Evolutionary conservation across 768 basidiomycete species (phyloP).

Genomic region (Rhodocollybia butyracea): DNA sequence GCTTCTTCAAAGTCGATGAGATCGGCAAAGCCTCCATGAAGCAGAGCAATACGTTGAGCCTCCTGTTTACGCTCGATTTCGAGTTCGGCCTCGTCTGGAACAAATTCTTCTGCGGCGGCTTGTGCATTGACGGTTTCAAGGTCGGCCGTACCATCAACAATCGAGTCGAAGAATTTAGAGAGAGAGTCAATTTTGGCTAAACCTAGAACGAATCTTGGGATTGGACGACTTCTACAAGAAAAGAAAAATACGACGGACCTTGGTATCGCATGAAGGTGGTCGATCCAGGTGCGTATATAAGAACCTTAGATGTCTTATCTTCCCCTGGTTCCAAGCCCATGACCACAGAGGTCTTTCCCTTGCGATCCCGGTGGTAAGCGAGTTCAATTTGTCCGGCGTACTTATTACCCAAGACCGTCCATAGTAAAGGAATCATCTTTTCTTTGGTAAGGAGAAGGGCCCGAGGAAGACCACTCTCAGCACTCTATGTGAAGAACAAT

Average conservation of each 20-base stretch:
- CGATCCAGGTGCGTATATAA: slow-evolving; percentile 66
- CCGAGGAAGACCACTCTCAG: slow-evolving; percentile 30
- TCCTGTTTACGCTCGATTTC: slow-evolving; percentile 50
- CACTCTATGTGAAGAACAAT: slow-evolving; percentile 25
- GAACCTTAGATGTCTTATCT: slow-evolving; percentile 59
- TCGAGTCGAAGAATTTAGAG: slow-evolving; percentile 67
- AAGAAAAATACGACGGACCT: slow-evolving; percentile 40
- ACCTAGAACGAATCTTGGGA: slow-evolving; percentile 35
- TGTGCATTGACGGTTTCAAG: slow-evolving; percentile 40
- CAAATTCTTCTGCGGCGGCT: slow-evolving; percentile 38
- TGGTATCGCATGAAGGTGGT: slow-evolving; percentile 58
- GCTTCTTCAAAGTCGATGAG: slow-evolving; percentile 53
- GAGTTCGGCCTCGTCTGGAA: slow-evolving; percentile 35
- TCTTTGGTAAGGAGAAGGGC: slow-evolving; percentile 73
- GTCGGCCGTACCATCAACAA: slow-evolving; percentile 66
- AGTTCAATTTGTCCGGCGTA: slow-evolving; percentile 63
- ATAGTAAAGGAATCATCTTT: slow-evolving; percentile 72
- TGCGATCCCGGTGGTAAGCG: slow-evolving; percentile 61
- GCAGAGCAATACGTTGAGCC: slow-evolving; percentile 47
- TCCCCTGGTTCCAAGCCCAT: slow-evolving; percentile 57
- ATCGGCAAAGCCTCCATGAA: slow-evolving; percentile 48
- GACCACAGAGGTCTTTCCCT: slow-evolving; percentile 53
- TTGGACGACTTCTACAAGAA: background rate
- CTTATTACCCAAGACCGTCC: slow-evolving; percentile 76
- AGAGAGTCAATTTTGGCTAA: slow-evolving; percentile 71